Base-by-base conservation (phyloP, 352 stramenopile genomes). In the Phytophthora sojae region DNA sequence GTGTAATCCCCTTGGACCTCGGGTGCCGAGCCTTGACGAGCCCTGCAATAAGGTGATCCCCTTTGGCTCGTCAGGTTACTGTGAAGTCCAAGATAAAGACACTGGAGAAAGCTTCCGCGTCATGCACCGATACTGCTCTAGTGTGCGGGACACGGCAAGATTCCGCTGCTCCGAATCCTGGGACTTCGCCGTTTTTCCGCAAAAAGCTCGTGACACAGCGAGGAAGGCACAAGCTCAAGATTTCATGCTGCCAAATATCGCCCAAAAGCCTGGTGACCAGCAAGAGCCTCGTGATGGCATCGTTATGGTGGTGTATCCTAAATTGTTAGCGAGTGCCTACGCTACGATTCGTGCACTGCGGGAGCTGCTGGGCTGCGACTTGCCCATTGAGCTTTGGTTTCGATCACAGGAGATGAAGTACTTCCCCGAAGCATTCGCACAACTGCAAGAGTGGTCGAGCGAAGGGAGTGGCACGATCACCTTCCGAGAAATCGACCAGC, bases 351-450 rank as follows among this genome's bases (percentile, higher is more conserved):
- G 77, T 30, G 44, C 64, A 5, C 51, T 90, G 37, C 66, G 80
- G 0, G 49, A 70, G 2, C 45, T 79, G 3, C 59, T 73, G 17
- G 47, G 54, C 12, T 90, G 77, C 25, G 57, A 47, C 26, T 72
- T 90, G 60, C 80, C 82, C 2, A 70, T 90, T 51, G 82, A 90
- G 44, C 59, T 90, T 3, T 90, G 82, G 82, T 88, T 74, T 57
- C 64, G 73, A 25, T 30, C 67, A 17, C 51, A 67, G 42, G 80
- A 88, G 42, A 75, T 85, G 71, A 74, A 66, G 19, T 52, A 52
- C 9, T 59, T 64, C 4, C 42, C 77, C 21, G 51, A 65, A 32
- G 56, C 57, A 2, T 65, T 75, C 23, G 39, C 67, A 21, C 45
- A 64, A 3, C 39, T 88, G 6, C 59, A 85, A 3, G 44, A 67